Percentiles rank a stretch among this genome's conserved stretches.
Evolutionary conservation across 2,329 filamentous ascomycete species (phyloP).

Genomic region (Leptodontidium sp.): DNA sequence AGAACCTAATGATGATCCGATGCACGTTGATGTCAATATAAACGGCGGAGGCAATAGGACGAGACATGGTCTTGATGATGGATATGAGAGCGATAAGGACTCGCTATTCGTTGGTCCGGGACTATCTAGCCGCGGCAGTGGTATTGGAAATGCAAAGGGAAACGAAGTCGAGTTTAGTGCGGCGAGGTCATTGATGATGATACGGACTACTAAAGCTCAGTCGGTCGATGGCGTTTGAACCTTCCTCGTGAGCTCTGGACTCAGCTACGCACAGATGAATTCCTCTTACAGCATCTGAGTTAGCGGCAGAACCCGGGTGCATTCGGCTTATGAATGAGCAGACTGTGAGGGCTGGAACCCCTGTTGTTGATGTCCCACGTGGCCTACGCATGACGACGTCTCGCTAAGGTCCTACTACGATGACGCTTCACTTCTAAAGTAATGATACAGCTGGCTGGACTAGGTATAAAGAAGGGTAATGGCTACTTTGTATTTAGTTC

Average conservation of each 20-base stretch:
- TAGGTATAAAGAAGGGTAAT: too few species aligned
- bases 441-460: too few species aligned
- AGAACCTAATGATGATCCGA: not conserved
- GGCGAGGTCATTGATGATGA: not conserved
- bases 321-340: too few species aligned
- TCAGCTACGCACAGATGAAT: too few species aligned
- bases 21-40: not conserved
- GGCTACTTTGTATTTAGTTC: too few species aligned
- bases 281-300: too few species aligned
- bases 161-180: not conserved
- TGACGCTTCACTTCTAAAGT: too few species aligned
- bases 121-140: not conserved
- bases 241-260: not conserved
- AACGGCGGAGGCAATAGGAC: not conserved
- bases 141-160: not conserved
- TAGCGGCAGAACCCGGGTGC: too few species aligned
- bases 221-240: not conserved
- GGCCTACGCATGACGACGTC: too few species aligned
- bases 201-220: not conserved
- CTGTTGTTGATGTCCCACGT: too few species aligned
- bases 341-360: too few species aligned
- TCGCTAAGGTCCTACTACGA: too few species aligned
- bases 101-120: not conserved
- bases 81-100: not conserved
- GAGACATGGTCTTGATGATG: not conserved